These are phyloP conservation scores for Phaeoacremonium minimum DNA, from an alignment of 2,329 filamentous ascomycete species.

Conservation along the genomic window DNA sequence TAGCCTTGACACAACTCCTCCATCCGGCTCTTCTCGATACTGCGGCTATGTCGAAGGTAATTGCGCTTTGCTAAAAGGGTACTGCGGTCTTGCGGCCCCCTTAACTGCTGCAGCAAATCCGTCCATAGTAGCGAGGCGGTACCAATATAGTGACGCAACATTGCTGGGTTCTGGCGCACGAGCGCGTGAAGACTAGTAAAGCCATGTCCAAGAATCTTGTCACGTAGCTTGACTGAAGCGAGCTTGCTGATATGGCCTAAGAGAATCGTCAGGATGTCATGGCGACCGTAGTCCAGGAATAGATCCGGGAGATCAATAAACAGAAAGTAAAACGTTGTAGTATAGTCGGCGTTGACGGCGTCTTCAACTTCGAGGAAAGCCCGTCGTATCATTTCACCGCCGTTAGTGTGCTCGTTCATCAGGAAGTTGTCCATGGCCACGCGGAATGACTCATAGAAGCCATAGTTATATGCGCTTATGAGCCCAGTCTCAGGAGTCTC, in stretches of 20 bases:
- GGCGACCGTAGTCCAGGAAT: conserved; percentile 9
- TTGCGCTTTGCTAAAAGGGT: conserved; percentile 11
- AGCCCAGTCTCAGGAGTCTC: conserved; percentile 6
- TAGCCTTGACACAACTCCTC: conserved; percentile 8
- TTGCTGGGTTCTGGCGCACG: conserved; percentile 6
- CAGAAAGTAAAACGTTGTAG: conserved; percentile 12
- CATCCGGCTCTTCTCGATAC: conserved; percentile 1
- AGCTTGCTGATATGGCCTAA: conserved; percentile 11
- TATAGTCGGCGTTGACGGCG: conserved; percentile 11
- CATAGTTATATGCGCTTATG: conserved; percentile 12
- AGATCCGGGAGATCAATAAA: conserved; percentile 13
- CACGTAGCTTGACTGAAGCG: conserved; percentile 7
- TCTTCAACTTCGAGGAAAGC: conserved; percentile 12
- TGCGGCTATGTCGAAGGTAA: conserved; percentile 8
- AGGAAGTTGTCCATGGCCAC: conserved; percentile 11
- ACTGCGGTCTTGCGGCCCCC: conserved; percentile 9
- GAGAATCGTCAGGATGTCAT: conserved; percentile 11
- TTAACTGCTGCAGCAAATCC: conserved; percentile 9
- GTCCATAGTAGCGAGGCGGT: conserved; percentile 12
- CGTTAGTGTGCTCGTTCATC: conserved; percentile 9
- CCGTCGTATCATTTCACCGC: conserved; percentile 11
- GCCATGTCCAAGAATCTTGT: conserved; percentile 9
- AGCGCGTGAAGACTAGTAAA: conserved; percentile 11
- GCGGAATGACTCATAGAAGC: conserved; percentile 12
- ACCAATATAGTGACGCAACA: conserved; percentile 9